phyloP scores from a whole-genome alignment of 352 stramenopile species.

The Phytophthora citricola region DNA sequence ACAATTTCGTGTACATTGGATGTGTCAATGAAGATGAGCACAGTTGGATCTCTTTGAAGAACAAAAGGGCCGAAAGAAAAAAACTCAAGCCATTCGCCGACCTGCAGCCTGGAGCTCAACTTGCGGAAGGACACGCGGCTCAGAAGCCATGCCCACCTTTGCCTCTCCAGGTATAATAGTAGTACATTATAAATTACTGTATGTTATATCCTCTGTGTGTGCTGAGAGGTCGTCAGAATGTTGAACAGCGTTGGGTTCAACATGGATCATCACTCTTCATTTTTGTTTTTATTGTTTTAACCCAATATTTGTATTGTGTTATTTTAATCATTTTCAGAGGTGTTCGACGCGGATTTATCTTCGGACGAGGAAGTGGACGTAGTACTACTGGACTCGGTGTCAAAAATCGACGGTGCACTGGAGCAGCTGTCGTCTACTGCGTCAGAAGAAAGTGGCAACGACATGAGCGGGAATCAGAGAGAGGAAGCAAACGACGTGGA shows the following conservation, averaged over 20 bases:
- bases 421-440: conserved; percentile 29
- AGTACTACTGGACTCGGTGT: conserved; percentile 31
- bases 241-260: background rate
- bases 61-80: conserved; percentile 10
- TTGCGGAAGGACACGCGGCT: background rate
- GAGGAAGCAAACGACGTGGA: conserved; percentile 29
- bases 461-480: conserved; percentile 8
- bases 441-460: conserved; percentile 15
- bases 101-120: conserved; percentile 6
- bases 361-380: conserved; percentile 35
- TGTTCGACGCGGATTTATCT: no score
- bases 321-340: background rate
- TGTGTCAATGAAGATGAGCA: conserved; percentile 5
- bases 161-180: background rate
- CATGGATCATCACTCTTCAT: background rate
- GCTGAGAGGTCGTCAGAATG: background rate
- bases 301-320: background rate
- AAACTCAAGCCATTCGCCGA: conserved; percentile 15
- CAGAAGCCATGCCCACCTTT: conserved; percentile 13
- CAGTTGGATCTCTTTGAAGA: conserved; percentile 22
- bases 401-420: conserved; percentile 34
- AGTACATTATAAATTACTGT: background rate
- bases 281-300: background rate
- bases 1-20: background rate
- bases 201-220: background rate